Evolutionary conservation across 495 filamentous ascomycete genomes (phyloP).

Genomic region (Annulohypoxylon bovei): DNA sequence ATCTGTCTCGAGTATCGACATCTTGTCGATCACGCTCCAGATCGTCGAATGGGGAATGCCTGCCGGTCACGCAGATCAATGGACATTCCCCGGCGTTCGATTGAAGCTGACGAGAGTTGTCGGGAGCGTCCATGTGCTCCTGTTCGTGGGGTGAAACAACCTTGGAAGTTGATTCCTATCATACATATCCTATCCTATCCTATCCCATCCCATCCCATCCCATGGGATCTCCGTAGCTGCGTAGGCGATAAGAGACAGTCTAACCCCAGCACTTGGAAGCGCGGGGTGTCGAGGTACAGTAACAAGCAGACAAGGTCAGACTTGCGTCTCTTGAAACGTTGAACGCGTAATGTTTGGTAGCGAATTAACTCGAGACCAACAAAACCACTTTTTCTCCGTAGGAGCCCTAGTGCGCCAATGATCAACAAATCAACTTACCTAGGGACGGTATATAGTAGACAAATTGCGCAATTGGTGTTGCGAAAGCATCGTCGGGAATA

Average conservation of each 20-base stretch:
- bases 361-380: conserved; percentile 38
- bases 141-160: conserved; percentile 22
- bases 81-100: conserved; percentile 6
- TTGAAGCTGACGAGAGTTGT: conserved; percentile 19
- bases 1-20: conserved; percentile 40
- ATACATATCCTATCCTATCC: conserved; percentile 22
- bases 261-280: conserved; percentile 30
- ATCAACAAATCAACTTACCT: conserved; percentile 29
- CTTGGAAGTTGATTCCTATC: conserved; percentile 18
- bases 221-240: conserved; percentile 15
- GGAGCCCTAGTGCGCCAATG: conserved; percentile 31
- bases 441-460: not conserved
- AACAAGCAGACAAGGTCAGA: conserved; percentile 27
- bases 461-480: conserved; percentile 40
- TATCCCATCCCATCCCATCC: conserved; percentile 22
- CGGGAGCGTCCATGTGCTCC: not conserved
- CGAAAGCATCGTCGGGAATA: conserved; percentile 25
- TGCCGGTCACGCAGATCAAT: conserved; percentile 22
- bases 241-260: conserved; percentile 32
- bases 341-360: conserved; percentile 40
- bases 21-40: conserved; percentile 37
- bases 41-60: conserved; percentile 13
- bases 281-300: conserved; percentile 14
- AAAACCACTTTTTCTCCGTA: conserved; percentile 20
- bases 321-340: conserved; percentile 43